phyloP scores from a whole-genome alignment of 345 rosid genomes.

The Schrenkiella parvula region DNA sequence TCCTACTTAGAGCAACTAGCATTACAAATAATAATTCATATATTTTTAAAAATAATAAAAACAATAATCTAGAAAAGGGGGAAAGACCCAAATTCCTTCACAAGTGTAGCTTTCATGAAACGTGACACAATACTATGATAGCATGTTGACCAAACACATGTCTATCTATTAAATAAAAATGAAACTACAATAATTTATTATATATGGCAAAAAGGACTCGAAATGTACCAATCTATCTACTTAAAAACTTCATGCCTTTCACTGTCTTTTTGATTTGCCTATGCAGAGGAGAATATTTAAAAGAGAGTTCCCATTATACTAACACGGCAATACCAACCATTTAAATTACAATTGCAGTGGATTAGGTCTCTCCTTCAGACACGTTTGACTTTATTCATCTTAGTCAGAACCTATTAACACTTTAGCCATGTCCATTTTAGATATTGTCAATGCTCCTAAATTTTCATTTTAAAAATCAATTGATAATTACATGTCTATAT shows the following conservation, averaged over 20 bases:
- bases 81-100: too few relatives aligned
- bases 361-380: background rate
- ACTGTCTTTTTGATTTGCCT: background rate
- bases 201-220: background rate
- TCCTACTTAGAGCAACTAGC: too few relatives aligned
- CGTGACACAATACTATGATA: conserved; percentile 23
- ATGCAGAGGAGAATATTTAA: background rate
- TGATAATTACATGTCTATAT: background rate
- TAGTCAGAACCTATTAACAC: background rate
- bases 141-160: conserved; percentile 21
- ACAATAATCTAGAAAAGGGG: too few relatives aligned
- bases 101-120: conserved; percentile 26
- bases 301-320: background rate
- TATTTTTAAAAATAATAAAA: too few relatives aligned
- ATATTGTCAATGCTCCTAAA: background rate
- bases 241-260: background rate
- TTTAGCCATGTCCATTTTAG: background rate
- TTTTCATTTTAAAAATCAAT: background rate
- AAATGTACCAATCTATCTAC: background rate
- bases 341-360: background rate
- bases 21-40: too few relatives aligned
- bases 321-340: background rate
- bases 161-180: background rate
- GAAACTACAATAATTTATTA: background rate
- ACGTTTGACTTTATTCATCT: background rate